phyloP scores from a whole-genome alignment of 129 eudicot species.

The sunflower (Helianthus annuus) region DNA sequence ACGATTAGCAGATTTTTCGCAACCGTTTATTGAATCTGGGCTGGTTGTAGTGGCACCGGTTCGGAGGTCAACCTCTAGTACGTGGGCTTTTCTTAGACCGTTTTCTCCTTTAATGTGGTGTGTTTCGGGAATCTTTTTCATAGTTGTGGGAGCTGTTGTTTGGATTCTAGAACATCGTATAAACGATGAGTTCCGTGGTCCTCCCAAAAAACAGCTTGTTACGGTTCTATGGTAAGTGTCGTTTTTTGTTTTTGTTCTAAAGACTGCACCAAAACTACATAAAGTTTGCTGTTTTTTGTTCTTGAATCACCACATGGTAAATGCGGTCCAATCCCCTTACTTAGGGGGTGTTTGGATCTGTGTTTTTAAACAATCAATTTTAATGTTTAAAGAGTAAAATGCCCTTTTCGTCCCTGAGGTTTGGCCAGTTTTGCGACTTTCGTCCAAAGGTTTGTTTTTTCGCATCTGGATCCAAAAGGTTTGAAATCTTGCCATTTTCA shows the following conservation, averaged over 20 bases:
- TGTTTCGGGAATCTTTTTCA: slow-evolving; percentile 52
- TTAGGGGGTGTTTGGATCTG: slow-evolving; percentile 4
- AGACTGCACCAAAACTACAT: not conserved
- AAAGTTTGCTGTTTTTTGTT: not conserved
- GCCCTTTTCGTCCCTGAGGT: too few relatives aligned
- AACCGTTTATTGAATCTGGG: slow-evolving; percentile 69
- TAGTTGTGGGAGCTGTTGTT: slow-evolving; percentile 56
- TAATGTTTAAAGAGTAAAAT: not conserved
- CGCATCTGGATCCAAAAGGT: too few relatives aligned
- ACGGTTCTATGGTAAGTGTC: slow-evolving; percentile 64
- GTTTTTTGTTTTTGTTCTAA: not conserved
- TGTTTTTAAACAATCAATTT: not conserved
- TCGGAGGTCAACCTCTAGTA: slow-evolving; percentile 37
- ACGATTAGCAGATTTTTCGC: slow-evolving; percentile 60
- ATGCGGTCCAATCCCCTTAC: not conserved
- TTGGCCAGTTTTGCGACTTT: too few relatives aligned
- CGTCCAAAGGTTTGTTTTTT: too few relatives aligned
- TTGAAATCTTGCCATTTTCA: too few relatives aligned
- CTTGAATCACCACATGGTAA: not conserved
- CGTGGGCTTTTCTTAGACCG: slow-evolving; percentile 64
- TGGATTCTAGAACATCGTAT: slow-evolving; percentile 77
- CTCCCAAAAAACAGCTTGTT: slow-evolving; percentile 58
- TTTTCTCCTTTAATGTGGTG: slow-evolving; percentile 62
- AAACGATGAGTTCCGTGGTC: slow-evolving; percentile 79
- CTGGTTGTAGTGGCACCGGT: slow-evolving; percentile 71